These are phyloP conservation scores for Antrodiella citrinella DNA, from an alignment of 768 basidiomycete genomes.

Conservation along the genomic window DNA sequence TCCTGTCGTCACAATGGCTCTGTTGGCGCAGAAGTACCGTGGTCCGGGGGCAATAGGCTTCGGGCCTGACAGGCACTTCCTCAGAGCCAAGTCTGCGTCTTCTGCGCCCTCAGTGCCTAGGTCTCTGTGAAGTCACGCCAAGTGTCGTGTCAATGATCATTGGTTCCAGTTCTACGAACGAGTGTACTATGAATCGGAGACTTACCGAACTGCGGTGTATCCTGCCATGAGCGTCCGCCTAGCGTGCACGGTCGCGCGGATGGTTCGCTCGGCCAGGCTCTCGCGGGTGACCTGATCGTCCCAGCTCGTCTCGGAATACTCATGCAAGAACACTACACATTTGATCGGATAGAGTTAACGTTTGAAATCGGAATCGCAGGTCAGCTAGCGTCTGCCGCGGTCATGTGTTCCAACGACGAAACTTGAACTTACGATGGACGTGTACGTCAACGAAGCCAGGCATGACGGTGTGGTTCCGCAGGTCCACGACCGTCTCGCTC, in stretches of 20 bases:
- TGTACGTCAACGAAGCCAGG: constrained; percentile 54
- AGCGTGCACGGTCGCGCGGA: constrained; percentile 56
- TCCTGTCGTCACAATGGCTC: constrained; percentile 54
- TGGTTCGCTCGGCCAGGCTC: constrained; percentile 45
- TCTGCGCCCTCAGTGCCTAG: constrained; percentile 62
- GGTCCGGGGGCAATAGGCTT: constrained; percentile 51
- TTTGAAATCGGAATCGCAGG: not conserved
- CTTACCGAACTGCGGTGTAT: constrained; percentile 53
- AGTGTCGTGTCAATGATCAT: no score
- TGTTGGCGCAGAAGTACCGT: constrained; percentile 50
- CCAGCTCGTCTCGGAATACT: constrained; percentile 55
- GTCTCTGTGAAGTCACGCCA: constrained; percentile 35
- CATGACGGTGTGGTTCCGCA: constrained; percentile 38
- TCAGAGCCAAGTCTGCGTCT: constrained; percentile 51
- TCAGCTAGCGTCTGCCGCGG: not conserved
- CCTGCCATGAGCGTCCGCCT: constrained; percentile 50
- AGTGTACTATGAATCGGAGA: not conserved
- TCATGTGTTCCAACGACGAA: constrained; percentile 1
- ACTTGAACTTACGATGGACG: constrained; percentile 38
- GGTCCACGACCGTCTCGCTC: constrained; percentile 27
- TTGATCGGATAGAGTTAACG: not conserved
- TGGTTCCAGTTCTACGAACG: not conserved
- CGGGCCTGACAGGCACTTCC: constrained; percentile 43
- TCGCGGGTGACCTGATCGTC: constrained; percentile 54
- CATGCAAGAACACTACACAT: constrained; percentile 47